Conservation (phyloP, 306 rosid species). For the Malus sylvestris region DNA sequence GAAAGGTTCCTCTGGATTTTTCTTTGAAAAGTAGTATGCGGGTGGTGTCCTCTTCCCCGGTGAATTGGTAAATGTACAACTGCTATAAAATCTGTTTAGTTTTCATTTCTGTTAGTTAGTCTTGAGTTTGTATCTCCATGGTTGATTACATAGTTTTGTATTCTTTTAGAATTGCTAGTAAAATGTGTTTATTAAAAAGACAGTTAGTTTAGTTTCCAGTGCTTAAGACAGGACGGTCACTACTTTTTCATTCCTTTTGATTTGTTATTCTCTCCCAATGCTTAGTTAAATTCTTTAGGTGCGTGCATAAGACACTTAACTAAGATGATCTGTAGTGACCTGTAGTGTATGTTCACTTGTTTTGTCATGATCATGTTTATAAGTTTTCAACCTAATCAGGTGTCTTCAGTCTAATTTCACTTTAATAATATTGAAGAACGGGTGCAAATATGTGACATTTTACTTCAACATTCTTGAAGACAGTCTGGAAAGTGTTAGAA, state of each 20-base stretch:
- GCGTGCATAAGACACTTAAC: background rate
- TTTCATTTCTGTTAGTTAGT: background rate
- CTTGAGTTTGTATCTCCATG: background rate
- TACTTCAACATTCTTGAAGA: background rate
- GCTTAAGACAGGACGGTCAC: background rate
- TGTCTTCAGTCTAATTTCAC: background rate
- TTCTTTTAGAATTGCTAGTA: background rate
- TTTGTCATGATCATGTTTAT: background rate
- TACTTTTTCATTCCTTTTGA: background rate
- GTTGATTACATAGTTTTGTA: background rate
- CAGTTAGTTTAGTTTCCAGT: background rate
- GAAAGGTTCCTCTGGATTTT: slow-evolving; percentile 82
- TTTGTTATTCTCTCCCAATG: background rate
- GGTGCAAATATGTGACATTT: background rate
- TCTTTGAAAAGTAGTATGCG: slow-evolving; percentile 75
- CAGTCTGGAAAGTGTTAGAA: background rate
- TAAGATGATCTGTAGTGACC: background rate
- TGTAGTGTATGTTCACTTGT: background rate
- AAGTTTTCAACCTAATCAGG: background rate
- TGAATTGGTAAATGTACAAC: slow-evolving; percentile 44
- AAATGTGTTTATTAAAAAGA: background rate
- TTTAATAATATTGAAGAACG: background rate
- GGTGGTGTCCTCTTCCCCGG: slow-evolving; percentile 51
- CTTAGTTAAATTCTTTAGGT: background rate
- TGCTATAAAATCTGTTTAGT: background rate